These are phyloP conservation scores for Mikania micrantha DNA, from an alignment of 129 eudicot genomes.

Conservation along the genomic window DNA sequence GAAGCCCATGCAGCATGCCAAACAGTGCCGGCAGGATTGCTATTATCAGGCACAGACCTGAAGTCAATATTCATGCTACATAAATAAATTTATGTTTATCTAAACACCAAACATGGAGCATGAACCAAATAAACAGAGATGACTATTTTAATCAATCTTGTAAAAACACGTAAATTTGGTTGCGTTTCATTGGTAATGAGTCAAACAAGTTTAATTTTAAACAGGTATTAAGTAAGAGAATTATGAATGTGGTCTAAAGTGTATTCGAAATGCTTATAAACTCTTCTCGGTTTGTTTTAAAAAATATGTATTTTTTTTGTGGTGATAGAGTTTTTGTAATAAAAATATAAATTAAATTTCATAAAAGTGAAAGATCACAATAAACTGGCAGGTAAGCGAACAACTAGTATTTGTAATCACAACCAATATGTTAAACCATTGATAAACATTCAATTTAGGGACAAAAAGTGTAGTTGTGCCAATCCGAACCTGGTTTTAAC, in stretches of 20 bases:
- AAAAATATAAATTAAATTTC: no score
- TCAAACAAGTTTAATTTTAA: neutral
- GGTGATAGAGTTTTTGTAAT: no score
- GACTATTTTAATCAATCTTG: neutral
- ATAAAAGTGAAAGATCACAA: no score
- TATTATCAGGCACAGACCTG: neutral
- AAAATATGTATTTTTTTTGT: no score
- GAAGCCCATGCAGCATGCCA: neutral
- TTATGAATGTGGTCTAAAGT: no score
- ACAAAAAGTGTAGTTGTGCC: neutral
- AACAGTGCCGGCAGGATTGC: neutral
- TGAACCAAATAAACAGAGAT: neutral
- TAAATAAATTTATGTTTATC: neutral
- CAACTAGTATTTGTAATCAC: no score
- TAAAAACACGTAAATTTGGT: neutral
- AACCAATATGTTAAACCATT: no score
- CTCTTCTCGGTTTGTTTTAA: no score
- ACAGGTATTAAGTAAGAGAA: no score
- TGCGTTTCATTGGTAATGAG: neutral
- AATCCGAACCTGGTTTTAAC: neutral
- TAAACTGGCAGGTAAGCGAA: no score
- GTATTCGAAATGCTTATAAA: no score
- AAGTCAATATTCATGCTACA: neutral
- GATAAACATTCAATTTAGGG: no score
- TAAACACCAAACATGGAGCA: neutral